These are phyloP conservation scores for Apiospora pterosperma DNA, from an alignment of 2,329 filamentous ascomycete genomes.

Conservation along the genomic window DNA sequence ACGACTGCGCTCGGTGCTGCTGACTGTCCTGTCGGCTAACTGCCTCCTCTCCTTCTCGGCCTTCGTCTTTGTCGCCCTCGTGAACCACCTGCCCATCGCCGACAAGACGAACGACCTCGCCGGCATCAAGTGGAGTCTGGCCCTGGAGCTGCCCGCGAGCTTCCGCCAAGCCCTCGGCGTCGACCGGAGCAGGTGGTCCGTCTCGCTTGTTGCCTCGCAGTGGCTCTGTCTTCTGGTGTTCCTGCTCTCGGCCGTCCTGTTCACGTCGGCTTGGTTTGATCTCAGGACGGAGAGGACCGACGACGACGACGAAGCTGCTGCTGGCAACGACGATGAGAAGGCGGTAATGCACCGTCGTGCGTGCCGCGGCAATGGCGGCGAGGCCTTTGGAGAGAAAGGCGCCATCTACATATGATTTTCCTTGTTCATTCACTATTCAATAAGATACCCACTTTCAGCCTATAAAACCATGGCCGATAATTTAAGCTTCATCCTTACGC, in stretches of 20 bases:
- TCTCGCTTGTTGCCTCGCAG: background rate
- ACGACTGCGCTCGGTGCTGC: background rate
- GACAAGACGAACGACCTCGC: background rate
- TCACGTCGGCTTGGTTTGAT: background rate
- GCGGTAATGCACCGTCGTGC: background rate
- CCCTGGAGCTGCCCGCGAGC: background rate
- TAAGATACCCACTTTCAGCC: background rate
- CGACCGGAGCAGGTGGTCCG: background rate
- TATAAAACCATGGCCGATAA: background rate
- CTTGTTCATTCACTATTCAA: background rate
- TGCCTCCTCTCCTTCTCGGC: slow-evolving; percentile 1
- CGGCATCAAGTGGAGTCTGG: background rate
- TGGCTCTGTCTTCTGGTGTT: background rate
- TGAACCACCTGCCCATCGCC: background rate
- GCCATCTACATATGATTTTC: background rate
- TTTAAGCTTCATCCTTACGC: background rate
- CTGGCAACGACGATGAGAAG: background rate
- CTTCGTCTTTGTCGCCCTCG: background rate
- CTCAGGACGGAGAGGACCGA: background rate
- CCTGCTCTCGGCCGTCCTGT: background rate
- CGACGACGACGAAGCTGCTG: background rate
- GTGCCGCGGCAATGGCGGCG: background rate
- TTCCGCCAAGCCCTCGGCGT: background rate
- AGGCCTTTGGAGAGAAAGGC: background rate
- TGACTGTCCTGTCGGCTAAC: slow-evolving; percentile 2